These are phyloP conservation scores for Chlorella sp. DNA, from an alignment of 139 green algal species.

Conservation along the genomic window DNA sequence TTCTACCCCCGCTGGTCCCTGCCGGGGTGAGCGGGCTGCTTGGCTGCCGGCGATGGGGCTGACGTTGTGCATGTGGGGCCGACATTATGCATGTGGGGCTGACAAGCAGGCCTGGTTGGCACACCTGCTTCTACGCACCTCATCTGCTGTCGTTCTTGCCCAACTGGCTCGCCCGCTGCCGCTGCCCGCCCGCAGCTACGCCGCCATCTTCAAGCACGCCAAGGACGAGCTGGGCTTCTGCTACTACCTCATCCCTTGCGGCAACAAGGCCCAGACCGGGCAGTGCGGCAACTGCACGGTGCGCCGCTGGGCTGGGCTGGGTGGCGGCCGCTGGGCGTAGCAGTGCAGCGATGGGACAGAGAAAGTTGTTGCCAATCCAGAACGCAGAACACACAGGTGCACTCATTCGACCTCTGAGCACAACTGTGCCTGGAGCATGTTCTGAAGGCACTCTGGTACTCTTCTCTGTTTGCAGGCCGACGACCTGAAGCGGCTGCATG, in stretches of 20 bases:
- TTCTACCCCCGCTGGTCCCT: conserved; percentile 84
- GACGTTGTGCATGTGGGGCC: neutral
- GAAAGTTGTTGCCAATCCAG: too few species aligned
- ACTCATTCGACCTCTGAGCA: too few species aligned
- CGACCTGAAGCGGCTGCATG: conserved; percentile 86
- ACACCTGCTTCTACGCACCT: too few species aligned
- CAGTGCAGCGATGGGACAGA: too few species aligned
- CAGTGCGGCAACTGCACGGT: conserved; percentile 80
- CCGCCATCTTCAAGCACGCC: conserved; percentile 84
- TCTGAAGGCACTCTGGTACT: too few species aligned
- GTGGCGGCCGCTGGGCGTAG: too few species aligned
- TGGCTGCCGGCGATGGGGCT: neutral
- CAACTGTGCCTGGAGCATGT: too few species aligned
- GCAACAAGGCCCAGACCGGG: conserved; percentile 49
- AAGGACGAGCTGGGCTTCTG: conserved; percentile 95
- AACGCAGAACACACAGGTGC: too few species aligned
- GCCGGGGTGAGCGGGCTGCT: conserved; percentile 65
- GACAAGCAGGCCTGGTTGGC: too few species aligned
- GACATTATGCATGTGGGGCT: too few species aligned
- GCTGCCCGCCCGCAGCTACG: conserved; percentile 43
- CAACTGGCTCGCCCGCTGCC: too few species aligned
- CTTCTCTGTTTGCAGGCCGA: conserved; percentile 52
- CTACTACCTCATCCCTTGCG: conserved; percentile 95
- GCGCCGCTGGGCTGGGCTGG: neutral
- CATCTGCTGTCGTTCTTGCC: neutral